A percentile compares a stretch with the other conserved stretches of the same genome.
Evolutionary conservation across 805 yeast species (phyloP).

Genomic region (Alloascoidea hylecoeti): DNA sequence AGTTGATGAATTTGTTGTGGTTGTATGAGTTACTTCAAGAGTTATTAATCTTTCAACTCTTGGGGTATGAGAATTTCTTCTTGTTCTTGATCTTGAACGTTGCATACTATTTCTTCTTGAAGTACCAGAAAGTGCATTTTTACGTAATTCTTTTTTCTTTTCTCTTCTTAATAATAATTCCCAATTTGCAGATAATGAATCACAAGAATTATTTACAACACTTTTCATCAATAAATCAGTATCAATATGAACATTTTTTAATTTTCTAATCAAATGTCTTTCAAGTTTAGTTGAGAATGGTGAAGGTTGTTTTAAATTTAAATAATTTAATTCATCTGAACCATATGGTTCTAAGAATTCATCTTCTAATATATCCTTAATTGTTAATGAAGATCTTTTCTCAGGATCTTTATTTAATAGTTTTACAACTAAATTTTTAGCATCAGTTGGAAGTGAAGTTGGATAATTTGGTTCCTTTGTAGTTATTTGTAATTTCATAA

Average conservation of each 20-base stretch:
- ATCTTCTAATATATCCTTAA: constrained; percentile 33
- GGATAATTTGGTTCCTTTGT: constrained; percentile 49
- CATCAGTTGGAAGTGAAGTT: constrained; percentile 31
- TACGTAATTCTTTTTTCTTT: constrained; percentile 19
- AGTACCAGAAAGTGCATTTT: no score
- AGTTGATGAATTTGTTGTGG: no score
- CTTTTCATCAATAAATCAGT: constrained; percentile 42
- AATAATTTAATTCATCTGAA: constrained; percentile 22
- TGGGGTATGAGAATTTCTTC: constrained; percentile 13
- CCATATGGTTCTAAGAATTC: constrained; percentile 37
- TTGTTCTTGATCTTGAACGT: constrained; percentile 14
- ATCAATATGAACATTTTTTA: constrained; percentile 52
- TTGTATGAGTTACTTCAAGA: no score
- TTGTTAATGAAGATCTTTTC: constrained; percentile 45
- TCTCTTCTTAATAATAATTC: constrained; percentile 46
- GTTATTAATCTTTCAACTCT: no score
- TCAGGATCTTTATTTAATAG: constrained; percentile 56
- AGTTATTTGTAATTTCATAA: constrained; percentile 45
- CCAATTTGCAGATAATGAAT: constrained; percentile 65
- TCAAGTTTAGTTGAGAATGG: constrained; percentile 52
- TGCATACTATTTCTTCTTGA: constrained; percentile 16
- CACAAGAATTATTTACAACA: constrained; percentile 46
- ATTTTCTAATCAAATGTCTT: constrained; percentile 39
- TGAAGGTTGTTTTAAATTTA: constrained; percentile 20
- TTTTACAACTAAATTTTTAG: constrained; percentile 31